phyloP scores from a whole-genome alignment of 2,329 filamentous ascomycete species.

The Tetracladium maxilliforme region DNA sequence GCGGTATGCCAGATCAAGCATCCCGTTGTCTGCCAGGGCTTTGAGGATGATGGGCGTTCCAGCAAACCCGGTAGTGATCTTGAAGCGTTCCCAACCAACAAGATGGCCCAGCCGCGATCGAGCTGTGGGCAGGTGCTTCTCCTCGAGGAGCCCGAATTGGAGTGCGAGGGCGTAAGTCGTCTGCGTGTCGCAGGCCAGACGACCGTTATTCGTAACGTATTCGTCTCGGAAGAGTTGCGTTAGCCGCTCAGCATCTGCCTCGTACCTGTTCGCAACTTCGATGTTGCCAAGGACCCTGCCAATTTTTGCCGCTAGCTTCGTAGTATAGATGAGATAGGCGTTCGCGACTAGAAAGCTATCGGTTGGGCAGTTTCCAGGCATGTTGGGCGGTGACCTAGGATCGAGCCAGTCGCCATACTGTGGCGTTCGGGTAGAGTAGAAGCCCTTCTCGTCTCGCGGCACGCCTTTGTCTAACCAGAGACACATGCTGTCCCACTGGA shows the following conservation, averaged over 20 bases:
- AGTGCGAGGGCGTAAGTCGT: constrained; percentile 7
- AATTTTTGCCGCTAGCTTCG: constrained; percentile 5
- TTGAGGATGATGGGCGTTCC: constrained; percentile 6
- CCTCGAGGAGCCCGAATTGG: constrained; percentile 5
- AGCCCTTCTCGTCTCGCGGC: constrained; percentile 2
- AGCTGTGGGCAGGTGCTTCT: constrained; percentile 2
- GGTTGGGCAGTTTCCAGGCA: constrained; percentile 5
- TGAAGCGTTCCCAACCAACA: constrained; percentile 3
- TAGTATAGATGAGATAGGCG: constrained; percentile 7
- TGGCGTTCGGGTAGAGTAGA: constrained; percentile 4
- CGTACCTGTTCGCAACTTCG: constrained; percentile 1
- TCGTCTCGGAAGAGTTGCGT: constrained; percentile 1
- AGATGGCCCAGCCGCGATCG: constrained; percentile 4
- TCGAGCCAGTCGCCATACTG: constrained; percentile 9
- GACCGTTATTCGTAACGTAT: constrained; percentile 2
- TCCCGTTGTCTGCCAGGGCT: constrained; percentile 2
- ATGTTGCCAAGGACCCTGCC: constrained; percentile 3
- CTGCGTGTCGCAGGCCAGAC: constrained; percentile 6
- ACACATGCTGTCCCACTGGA: constrained; percentile 5
- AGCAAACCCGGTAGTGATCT: constrained; percentile 8
- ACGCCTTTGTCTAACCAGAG: constrained; percentile 4
- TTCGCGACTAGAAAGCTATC: constrained; percentile 7
- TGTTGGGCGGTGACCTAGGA: constrained; percentile 5
- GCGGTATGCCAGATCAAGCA: constrained; percentile 10
- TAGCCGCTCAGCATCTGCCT: not conserved